Percentiles rank a stretch among this genome's conserved stretches.
These are phyloP conservation scores for Claviceps monticola DNA, from an alignment of 2,329 filamentous ascomycete genomes.

Conservation along the genomic window DNA sequence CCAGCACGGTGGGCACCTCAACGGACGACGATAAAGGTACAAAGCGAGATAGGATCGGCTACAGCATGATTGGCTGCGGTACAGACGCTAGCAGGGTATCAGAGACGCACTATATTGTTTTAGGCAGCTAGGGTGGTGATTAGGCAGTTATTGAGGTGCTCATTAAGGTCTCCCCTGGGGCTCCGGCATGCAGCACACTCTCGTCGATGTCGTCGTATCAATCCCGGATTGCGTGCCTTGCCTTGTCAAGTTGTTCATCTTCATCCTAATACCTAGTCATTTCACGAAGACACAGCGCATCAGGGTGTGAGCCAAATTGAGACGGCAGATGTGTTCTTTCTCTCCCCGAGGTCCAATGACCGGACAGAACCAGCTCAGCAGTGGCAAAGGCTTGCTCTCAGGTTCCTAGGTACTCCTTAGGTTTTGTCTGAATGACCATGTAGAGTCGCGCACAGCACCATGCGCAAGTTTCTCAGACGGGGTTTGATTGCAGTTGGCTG, in stretches of 20 bases:
- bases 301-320: background rate
- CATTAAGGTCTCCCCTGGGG: too few relatives aligned
- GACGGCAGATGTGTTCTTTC: background rate
- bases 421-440: background rate
- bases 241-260: background rate
- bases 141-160: too few relatives aligned
- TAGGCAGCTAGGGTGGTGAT: too few relatives aligned
- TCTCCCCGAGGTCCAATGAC: background rate
- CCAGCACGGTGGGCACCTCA: too few relatives aligned
- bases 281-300: background rate
- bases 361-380: too few relatives aligned
- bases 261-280: background rate
- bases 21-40: too few relatives aligned
- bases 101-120: too few relatives aligned
- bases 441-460: slow-evolving; percentile 1
- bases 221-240: background rate
- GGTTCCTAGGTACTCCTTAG: background rate
- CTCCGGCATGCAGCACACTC: background rate
- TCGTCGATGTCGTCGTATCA: background rate
- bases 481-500: too few relatives aligned
- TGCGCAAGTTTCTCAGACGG: background rate
- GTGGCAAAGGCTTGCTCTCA: background rate
- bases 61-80: too few relatives aligned
- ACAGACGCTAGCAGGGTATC: too few relatives aligned
- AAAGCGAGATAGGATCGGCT: too few relatives aligned